Conservation (phyloP, 2,329 filamentous ascomycete genomes). For the Esteya vermicola region DNA sequence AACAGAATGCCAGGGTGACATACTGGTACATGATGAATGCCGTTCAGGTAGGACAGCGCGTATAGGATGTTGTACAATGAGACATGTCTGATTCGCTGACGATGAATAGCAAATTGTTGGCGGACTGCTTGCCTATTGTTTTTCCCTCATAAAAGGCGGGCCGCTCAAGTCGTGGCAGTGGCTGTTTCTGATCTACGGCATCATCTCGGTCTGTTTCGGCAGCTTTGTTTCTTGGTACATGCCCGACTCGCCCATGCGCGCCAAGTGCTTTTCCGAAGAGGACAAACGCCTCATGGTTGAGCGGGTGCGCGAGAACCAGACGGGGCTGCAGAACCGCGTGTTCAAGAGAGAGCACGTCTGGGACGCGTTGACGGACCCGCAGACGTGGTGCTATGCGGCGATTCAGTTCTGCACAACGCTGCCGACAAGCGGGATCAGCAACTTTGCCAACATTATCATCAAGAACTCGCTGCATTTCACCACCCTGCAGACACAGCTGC, state of each 20-base stretch:
- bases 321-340: slow-evolving; percentile 41
- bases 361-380: slow-evolving; percentile 47
- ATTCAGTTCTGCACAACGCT: slow-evolving; percentile 60
- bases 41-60: no score
- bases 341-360: slow-evolving; percentile 31
- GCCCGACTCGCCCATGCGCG: slow-evolving; percentile 59
- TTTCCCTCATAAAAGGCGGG: slow-evolving; percentile 34
- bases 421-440: slow-evolving; percentile 57
- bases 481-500: slow-evolving; percentile 52
- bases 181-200: slow-evolving; percentile 51
- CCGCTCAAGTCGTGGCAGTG: slow-evolving; percentile 54
- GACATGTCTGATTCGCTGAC: no score
- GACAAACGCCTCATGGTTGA: slow-evolving; percentile 52
- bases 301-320: slow-evolving; percentile 45
- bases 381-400: slow-evolving; percentile 48
- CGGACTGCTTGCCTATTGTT: slow-evolving; percentile 53
- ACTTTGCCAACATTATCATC: slow-evolving; percentile 64
- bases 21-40: slow-evolving; percentile 73
- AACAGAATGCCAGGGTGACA: slow-evolving; percentile 50
- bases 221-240: slow-evolving; percentile 49
- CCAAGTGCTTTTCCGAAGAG: slow-evolving; percentile 51
- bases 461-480: slow-evolving; percentile 46
- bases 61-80: no score
- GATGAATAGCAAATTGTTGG: slow-evolving; percentile 64
- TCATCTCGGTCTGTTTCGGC: slow-evolving; percentile 47